These are phyloP conservation scores for Aaosphaeria arxii DNA, from an alignment of 2,329 filamentous ascomycete species.

Conservation along the genomic window DNA sequence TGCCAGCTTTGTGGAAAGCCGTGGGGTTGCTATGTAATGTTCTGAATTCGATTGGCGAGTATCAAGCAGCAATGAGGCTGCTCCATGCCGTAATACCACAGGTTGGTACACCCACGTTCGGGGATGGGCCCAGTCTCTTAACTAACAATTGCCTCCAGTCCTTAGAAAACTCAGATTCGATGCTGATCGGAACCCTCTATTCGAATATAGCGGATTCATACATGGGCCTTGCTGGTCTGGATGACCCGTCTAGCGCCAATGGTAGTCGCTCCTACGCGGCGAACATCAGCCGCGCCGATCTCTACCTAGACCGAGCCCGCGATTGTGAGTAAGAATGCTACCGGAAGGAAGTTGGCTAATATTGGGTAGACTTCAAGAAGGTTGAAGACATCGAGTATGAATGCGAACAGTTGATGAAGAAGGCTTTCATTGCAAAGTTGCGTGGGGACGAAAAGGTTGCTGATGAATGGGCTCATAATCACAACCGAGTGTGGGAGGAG, in stretches of 20 bases:
- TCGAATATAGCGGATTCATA: constrained; percentile 70
- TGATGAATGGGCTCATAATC: constrained; percentile 36
- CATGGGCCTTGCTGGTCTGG: constrained; percentile 69
- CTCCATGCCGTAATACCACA: constrained; percentile 71
- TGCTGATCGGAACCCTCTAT: constrained; percentile 65
- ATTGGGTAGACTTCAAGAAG: constrained; percentile 55
- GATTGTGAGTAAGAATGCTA: constrained; percentile 24
- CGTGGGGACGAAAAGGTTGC: constrained; percentile 45
- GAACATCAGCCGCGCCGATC: constrained; percentile 27
- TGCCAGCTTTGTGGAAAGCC: constrained; percentile 71
- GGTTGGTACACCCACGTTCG: constrained; percentile 38
- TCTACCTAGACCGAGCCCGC: constrained; percentile 34
- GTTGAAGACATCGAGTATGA: constrained; percentile 68
- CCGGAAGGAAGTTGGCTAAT: not conserved
- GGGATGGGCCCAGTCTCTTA: not conserved
- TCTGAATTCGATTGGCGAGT: constrained; percentile 68
- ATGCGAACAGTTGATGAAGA: constrained; percentile 79
- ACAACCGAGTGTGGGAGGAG: constrained; percentile 34
- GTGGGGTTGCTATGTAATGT: constrained; percentile 66
- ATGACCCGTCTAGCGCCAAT: constrained; percentile 6
- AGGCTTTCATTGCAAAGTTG: constrained; percentile 71
- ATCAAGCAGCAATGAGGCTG: constrained; percentile 62
- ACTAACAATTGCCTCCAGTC: constrained; percentile 21
- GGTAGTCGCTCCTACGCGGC: constrained; percentile 14
- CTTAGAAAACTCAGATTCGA: constrained; percentile 66